Conservation (phyloP, 2,329 filamentous ascomycete genomes). For the Penicillium sp. region DNA sequence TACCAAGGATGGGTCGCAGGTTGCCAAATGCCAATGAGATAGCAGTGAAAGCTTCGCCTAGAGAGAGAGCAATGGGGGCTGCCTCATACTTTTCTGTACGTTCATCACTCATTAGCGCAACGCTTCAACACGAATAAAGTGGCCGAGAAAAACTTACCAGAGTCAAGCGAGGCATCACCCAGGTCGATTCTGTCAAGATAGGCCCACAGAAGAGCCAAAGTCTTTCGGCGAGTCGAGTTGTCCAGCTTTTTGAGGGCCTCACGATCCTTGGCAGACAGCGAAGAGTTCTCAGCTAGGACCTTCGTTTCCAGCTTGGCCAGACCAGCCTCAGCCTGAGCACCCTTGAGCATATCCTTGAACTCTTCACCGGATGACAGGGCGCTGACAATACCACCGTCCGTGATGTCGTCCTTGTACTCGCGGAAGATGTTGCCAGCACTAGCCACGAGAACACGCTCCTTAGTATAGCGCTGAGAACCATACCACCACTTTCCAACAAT, state of each 20-base stretch:
- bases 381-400: conserved; percentile 76
- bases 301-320: conserved; percentile 83
- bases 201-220: conserved; percentile 88
- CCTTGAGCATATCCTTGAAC: conserved; percentile 75
- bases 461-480: conserved; percentile 87
- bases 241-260: conserved; percentile 79
- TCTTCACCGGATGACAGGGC: conserved; percentile 86
- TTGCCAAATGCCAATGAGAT: conserved; percentile 88
- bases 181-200: conserved; percentile 90
- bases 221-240: conserved; percentile 78
- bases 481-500: conserved; percentile 99
- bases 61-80: conserved; percentile 79
- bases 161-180: conserved; percentile 74
- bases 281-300: conserved; percentile 66
- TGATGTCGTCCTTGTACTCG: conserved; percentile 84
- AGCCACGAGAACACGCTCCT: conserved; percentile 89
- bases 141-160: conserved; percentile 49
- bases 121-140: neutral
- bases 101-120: neutral
- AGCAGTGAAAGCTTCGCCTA: conserved; percentile 84
- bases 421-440: conserved; percentile 94
- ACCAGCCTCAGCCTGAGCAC: conserved; percentile 77
- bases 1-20: conserved; percentile 77
- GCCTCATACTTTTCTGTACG: conserved; percentile 77
- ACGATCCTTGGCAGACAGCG: conserved; percentile 72